Evolutionary conservation across 371 early-diverging fungal genomes (phyloP).

Genomic region (Blakeslea trispora): DNA sequence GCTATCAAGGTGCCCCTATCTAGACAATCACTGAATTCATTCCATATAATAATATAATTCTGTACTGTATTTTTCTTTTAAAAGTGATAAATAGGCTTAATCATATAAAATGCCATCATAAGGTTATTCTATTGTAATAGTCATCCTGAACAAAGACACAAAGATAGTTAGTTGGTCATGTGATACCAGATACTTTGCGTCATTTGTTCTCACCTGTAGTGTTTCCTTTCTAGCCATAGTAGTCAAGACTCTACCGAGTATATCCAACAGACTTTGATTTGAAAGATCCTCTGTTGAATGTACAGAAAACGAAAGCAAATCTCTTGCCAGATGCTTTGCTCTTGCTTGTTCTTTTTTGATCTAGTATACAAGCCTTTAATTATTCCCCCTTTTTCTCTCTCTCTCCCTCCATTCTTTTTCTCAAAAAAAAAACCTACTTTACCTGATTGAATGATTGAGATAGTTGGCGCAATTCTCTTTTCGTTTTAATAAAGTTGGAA

Average conservation of each 20-base stretch:
- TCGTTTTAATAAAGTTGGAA: no score
- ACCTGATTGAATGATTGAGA: not conserved
- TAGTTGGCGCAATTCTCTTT: no score
- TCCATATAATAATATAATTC: no score
- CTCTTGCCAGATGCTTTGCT: constrained; percentile 14
- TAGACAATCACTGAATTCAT: no score
- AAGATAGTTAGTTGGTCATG: no score
- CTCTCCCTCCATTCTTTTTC: no score
- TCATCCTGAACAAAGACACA: no score
- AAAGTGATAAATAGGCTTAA: no score
- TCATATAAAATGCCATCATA: no score
- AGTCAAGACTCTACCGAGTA: not conserved
- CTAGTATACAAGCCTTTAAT: constrained; percentile 9
- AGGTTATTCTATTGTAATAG: not conserved
- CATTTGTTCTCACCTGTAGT: not conserved
- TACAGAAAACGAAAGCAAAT: not conserved
- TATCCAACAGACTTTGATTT: not conserved
- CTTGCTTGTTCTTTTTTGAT: constrained; percentile 11
- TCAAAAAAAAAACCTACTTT: not conserved
- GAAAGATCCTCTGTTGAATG: not conserved
- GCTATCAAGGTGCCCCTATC: constrained; percentile 35
- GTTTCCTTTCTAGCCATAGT: not conserved
- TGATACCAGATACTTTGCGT: no score
- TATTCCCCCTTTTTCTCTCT: no score
- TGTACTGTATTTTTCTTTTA: no score